Evolutionary conservation across 2,329 filamentous ascomycete genomes (phyloP), one percentile per base, ranked within the genome.

Genomic region (Biscogniauxia marginata): DNA sequence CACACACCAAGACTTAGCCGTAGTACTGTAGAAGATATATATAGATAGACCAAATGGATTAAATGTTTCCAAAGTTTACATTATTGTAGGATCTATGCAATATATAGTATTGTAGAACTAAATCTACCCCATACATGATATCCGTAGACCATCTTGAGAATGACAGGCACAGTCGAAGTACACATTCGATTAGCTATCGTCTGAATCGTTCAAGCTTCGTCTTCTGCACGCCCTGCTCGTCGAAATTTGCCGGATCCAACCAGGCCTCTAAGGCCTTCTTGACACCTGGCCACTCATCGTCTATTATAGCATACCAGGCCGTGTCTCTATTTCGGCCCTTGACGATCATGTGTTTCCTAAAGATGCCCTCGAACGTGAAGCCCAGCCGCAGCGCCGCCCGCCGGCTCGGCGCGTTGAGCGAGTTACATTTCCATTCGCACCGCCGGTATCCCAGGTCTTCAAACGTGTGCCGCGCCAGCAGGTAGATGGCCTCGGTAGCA

Each of bases 381-480:
- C 86, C 86, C 7, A 86, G 67, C 2, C 86, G 72, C 61, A 71
- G 55, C 0, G 85, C 86, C 0, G 85, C 84, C 3, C 76, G 71
- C 13, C 76, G 71, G 46, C 82, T 85, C 0, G 78, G 73, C 34
- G 63, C 72, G 64, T 88, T 88, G 9, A 84, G 70, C 16, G 75
- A 62, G 65, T 88, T 79, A 52, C 82, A 84, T 63, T 88, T 88
- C 85, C 86, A 88, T 67, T 87, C 84, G 3, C 86, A 77, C 7
- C 85, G 74, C 3, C 79, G 68, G 65, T 83, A 85, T 0, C 79
- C 76, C 20, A 87, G 65, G 2, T 76, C 74, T 3, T 81, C 78
- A 61, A 88, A 83, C 0, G 77, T 77, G 53, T 83, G 74, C 39
- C 73, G 72, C 46, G 82, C 74, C n/a, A 86, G 67, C 1, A 88